phyloP scores from a whole-genome alignment of 2,329 filamentous ascomycete genomes.

The Fusarium sp. region DNA sequence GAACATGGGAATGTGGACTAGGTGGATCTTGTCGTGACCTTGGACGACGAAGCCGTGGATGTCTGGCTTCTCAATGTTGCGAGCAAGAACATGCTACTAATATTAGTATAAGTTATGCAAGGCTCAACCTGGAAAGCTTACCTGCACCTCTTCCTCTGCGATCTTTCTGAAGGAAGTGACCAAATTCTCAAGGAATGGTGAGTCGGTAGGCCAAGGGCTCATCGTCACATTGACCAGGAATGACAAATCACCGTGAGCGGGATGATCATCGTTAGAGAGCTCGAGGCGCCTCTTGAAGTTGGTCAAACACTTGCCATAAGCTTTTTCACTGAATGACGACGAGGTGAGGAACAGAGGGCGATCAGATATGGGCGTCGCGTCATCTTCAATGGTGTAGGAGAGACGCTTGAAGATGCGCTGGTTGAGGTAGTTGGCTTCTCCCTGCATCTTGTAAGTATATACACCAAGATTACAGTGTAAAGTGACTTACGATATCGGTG shows the following conservation, averaged over 20 bases:
- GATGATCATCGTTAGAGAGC: background rate
- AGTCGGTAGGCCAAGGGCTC: background rate
- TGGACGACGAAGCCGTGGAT: background rate
- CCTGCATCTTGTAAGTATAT: background rate
- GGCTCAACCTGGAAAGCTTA: background rate
- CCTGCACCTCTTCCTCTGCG: background rate
- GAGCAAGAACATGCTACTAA: background rate
- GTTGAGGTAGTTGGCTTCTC: background rate
- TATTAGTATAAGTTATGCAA: background rate
- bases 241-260: background rate
- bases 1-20: background rate
- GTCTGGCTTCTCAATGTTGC: background rate
- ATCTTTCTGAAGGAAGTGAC: background rate
- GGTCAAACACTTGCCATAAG: background rate
- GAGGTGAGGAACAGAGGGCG: background rate
- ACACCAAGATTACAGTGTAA: rapidly evolving
- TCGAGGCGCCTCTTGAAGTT: background rate
- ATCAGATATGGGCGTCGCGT: background rate
- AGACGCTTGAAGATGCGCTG: background rate
- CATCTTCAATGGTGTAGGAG: background rate
- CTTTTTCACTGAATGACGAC: background rate
- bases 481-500: background rate
- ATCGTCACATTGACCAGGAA: background rate
- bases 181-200: background rate
- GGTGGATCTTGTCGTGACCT: background rate